Evolutionary conservation across 495 filamentous ascomycete genomes (phyloP).

Genomic region (Amniculicola lignicola): DNA sequence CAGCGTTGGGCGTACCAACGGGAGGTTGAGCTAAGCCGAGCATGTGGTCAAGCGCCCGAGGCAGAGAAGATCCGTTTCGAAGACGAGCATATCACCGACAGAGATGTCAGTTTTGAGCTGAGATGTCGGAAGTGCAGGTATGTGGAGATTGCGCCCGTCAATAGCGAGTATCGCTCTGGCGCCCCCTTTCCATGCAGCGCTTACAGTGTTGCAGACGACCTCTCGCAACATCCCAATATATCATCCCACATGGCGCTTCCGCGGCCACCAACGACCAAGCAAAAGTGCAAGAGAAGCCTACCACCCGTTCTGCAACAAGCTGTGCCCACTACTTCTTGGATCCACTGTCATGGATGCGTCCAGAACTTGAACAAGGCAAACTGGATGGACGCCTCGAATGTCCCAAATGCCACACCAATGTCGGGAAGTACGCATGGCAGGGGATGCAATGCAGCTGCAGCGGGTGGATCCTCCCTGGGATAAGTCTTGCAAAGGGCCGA

Average conservation of each 20-base stretch:
- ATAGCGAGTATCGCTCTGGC: too few species aligned
- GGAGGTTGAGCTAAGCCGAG: constrained; percentile 70
- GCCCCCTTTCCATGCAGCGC: constrained; percentile 1
- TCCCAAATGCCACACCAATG: constrained; percentile 74
- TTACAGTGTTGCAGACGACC: constrained; percentile 48
- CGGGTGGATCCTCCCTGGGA: constrained; percentile 86
- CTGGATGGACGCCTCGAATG: constrained; percentile 81
- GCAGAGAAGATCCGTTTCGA: constrained; percentile 71
- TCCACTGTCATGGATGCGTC: constrained; percentile 89
- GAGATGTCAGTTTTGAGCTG: constrained; percentile 44
- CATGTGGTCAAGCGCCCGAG: constrained; percentile 64
- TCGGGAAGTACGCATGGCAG: constrained; percentile 94
- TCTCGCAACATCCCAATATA: constrained; percentile 61
- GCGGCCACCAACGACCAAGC: constrained; percentile 17
- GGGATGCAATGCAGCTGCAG: constrained; percentile 90
- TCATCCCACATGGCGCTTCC: constrained; percentile 52
- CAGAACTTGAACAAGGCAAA: constrained; percentile 69
- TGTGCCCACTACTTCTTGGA: constrained; percentile 89
- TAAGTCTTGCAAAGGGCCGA: constrained; percentile 74
- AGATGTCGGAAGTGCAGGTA: constrained; percentile 55
- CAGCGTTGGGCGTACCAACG: constrained; percentile 83
- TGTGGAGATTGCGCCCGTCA: too few species aligned
- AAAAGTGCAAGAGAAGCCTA: not conserved
- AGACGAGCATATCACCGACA: constrained; percentile 58
- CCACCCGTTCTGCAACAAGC: not conserved